These are phyloP conservation scores for Solanum etuberosum DNA, from an alignment of 257 asterid genomes.

Conservation along the genomic window DNA sequence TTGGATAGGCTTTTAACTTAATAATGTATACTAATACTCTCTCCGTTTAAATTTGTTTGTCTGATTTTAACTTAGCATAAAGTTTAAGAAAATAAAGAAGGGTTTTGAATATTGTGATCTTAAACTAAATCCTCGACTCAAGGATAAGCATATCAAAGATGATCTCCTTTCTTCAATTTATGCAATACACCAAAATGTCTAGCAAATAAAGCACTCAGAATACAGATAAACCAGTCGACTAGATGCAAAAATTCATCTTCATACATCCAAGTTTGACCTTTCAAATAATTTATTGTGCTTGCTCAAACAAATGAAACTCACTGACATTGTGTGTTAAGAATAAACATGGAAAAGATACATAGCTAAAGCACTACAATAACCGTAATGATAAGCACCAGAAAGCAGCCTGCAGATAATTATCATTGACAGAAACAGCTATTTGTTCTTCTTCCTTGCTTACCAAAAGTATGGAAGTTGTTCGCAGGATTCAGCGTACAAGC, in stretches of 20 bases:
- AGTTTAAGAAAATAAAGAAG: neutral
- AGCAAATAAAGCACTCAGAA: neutral
- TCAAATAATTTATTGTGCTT: neutral
- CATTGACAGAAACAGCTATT: neutral
- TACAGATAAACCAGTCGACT: neutral
- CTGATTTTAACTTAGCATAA: neutral
- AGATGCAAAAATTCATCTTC: neutral
- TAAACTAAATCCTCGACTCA: neutral
- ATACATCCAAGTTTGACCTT: neutral
- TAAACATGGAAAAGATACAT: neutral
- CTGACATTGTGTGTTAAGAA: neutral
- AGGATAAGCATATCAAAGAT: neutral
- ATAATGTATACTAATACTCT: neutral
- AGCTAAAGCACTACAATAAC: neutral
- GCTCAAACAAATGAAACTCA: neutral
- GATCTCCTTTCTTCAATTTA: neutral
- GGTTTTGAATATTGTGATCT: no score
- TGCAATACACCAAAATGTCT: neutral
- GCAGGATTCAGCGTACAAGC: neutral
- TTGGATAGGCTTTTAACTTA: neutral
- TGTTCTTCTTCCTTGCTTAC: neutral
- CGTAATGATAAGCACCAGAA: neutral
- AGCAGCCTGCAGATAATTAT: neutral
- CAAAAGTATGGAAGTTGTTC: neutral
- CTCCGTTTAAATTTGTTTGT: neutral